A percentile compares a stretch with the other conserved stretches of the same genome.
These are phyloP conservation scores for Sporothrix mexicana DNA, from an alignment of 2,329 filamentous ascomycete genomes.

Conservation along the genomic window DNA sequence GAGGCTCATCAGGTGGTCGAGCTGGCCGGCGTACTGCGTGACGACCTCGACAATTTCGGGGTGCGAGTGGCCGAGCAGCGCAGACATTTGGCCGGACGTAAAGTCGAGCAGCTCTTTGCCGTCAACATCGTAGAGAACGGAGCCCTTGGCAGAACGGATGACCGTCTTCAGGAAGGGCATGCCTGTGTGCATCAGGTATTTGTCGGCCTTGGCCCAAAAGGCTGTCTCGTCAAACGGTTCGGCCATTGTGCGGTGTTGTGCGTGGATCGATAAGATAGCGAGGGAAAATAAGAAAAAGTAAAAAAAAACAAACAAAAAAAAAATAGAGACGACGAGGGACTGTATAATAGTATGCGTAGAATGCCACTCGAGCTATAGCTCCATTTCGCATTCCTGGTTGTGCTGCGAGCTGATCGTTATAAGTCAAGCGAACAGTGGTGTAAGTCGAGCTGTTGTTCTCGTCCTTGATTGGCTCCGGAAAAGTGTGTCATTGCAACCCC, in stretches of 20 bases:
- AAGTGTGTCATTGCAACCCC: not conserved
- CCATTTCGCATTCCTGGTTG: not conserved
- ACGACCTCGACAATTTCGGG: slow-evolving; percentile 47
- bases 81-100: not conserved
- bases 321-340: not conserved
- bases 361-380: not conserved
- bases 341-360: too few relatives aligned
- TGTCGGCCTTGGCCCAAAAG: slow-evolving; percentile 48
- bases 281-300: not conserved
- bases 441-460: not conserved
- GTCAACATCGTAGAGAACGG: not conserved
- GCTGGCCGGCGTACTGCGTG: slow-evolving; percentile 51
- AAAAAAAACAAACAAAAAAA: not conserved
- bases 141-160: not conserved
- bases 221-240: not conserved
- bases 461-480: not conserved
- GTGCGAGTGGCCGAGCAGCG: not conserved
- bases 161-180: slow-evolving; percentile 58
- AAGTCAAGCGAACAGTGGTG: not conserved
- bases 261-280: not conserved
- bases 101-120: slow-evolving; percentile 5
- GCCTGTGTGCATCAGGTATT: slow-evolving; percentile 52
- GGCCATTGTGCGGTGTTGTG: not conserved
- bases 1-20: slow-evolving; percentile 63
- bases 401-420: not conserved